A percentile compares a stretch with the other conserved stretches of the same genome.
phyloP scores from a whole-genome alignment of 768 basidiomycete species.

The Leucosporidium yakuticum region DNA sequence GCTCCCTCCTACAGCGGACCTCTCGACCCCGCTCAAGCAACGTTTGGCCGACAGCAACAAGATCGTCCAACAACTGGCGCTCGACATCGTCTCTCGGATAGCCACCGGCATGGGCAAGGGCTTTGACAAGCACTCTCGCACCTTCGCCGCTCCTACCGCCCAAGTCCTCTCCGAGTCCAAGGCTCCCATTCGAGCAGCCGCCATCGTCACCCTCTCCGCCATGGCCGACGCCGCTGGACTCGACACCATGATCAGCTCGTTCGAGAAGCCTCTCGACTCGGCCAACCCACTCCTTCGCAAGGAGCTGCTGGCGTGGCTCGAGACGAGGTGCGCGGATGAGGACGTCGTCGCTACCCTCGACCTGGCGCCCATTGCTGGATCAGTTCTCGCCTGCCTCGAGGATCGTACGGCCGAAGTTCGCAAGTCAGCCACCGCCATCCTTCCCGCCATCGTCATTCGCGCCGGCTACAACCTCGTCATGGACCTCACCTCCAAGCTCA shows the following conservation, averaged over 20 bases:
- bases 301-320: conserved; percentile 71
- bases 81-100: conserved; percentile 83
- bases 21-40: conserved; percentile 77
- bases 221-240: conserved; percentile 77
- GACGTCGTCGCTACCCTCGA: conserved; percentile 56
- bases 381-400: conserved; percentile 71
- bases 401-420: conserved; percentile 87
- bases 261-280: conserved; percentile 69
- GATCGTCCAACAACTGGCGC: conserved; percentile 78
- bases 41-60: conserved; percentile 90
- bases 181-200: conserved; percentile 71
- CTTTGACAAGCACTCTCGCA: conserved; percentile 80
- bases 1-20: conserved; percentile 61
- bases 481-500: conserved; percentile 76
- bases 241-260: conserved; percentile 70
- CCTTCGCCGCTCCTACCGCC: conserved; percentile 69
- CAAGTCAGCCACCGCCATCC: conserved; percentile 75
- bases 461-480: conserved; percentile 80
- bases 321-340: conserved; percentile 48
- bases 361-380: conserved; percentile 59
- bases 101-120: conserved; percentile 91
- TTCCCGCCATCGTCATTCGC: conserved; percentile 66
- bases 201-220: conserved; percentile 67
- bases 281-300: conserved; percentile 81
- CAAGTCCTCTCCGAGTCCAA: conserved; percentile 90